Base-by-base conservation (phyloP, 2,329 filamentous ascomycete species). In the Penicillium sp. region DNA sequence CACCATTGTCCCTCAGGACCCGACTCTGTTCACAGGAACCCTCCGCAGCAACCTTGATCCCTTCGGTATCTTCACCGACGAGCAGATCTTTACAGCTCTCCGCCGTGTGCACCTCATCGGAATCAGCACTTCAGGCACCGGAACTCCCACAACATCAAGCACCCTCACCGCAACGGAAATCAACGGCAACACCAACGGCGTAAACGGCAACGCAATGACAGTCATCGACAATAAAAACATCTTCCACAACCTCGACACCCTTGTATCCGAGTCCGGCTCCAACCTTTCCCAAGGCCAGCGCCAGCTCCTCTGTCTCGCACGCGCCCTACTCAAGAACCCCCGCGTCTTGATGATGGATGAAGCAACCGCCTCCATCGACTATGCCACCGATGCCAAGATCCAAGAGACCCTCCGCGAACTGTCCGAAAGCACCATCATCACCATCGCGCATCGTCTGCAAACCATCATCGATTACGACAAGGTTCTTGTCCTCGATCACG, bases 401-500 rank as follows among this genome's bases (percentile, higher is more conserved):
- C 94, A 99, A 74, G 91, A 90, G 66, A 97, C 94, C 0, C 92
- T 99, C 57, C 88, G 91, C n/a, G 89, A 96, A 72, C 83, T 97
- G 64, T 88, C 86, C 61, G 81, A 74, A 29, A 90, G 91, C 71
- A 99, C 94, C 0, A 96, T 95, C 56, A 90, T 97, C 70, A 97
- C 94, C 0, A 97, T 99, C 67, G 94, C 94, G 0, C 94, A 99
- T 74, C 85, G 94, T 16, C 79, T 99, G 60, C 91, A 96, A 70
- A 99, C 94, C 0, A 97, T 99, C 72, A 92, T 94, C 27, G 94
- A 99, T 71, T 99, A 97, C 68, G 94, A 99, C 76, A 96, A 96
- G 78, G 93, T 99, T 13, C 79, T 99, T 14, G 92, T 99, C 11
- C 79, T 99, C 4, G 94, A 99, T 67, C 90, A 92, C 70, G 94